phyloP scores from a whole-genome alignment of 1,284 basidiomycete species.

The Cryptococcus maquisensis region DNA sequence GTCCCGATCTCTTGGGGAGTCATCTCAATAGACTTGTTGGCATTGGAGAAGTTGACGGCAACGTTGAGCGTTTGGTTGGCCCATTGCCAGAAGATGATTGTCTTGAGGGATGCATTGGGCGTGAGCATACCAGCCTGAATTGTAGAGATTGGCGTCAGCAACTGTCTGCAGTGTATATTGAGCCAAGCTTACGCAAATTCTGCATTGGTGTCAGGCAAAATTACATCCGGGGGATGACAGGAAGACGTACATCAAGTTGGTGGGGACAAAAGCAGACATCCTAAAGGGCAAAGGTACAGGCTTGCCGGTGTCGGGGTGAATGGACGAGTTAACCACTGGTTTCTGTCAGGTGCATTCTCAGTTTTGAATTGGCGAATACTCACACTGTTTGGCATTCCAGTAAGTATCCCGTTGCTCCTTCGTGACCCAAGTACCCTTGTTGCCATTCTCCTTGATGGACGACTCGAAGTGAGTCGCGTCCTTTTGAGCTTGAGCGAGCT shows the following conservation, averaged over 20 bases:
- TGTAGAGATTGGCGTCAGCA: neutral
- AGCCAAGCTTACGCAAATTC: conserved; percentile 27
- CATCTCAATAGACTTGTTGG: conserved; percentile 53
- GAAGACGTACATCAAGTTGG: conserved; percentile 51
- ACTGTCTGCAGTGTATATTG: neutral
- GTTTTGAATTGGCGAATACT: conserved; percentile 11
- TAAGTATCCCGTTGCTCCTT: conserved; percentile 37
- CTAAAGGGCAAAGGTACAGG: conserved; percentile 54
- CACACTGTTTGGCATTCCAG: conserved; percentile 51
- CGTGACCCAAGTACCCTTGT: conserved; percentile 41
- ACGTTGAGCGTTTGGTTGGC: conserved; percentile 55
- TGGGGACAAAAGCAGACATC: conserved; percentile 55
- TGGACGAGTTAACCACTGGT: conserved; percentile 50
- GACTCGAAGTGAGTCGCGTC: conserved; percentile 45
- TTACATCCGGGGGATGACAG: neutral
- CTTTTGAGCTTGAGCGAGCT: conserved; percentile 42
- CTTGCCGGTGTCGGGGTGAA: conserved; percentile 53
- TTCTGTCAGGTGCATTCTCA: neutral
- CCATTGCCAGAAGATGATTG: conserved; percentile 56
- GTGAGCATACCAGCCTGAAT: conserved; percentile 51
- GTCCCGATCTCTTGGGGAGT: conserved; percentile 49
- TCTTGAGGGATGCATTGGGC: conserved; percentile 47
- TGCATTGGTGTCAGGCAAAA: conserved; percentile 7
- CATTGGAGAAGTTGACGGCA: conserved; percentile 50
- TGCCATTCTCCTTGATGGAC: conserved; percentile 40